Percentiles rank a stretch among this genome's conserved stretches.
Evolutionary conservation across 768 basidiomycete species (phyloP).

Genomic region (Boletus pseudopeckii): DNA sequence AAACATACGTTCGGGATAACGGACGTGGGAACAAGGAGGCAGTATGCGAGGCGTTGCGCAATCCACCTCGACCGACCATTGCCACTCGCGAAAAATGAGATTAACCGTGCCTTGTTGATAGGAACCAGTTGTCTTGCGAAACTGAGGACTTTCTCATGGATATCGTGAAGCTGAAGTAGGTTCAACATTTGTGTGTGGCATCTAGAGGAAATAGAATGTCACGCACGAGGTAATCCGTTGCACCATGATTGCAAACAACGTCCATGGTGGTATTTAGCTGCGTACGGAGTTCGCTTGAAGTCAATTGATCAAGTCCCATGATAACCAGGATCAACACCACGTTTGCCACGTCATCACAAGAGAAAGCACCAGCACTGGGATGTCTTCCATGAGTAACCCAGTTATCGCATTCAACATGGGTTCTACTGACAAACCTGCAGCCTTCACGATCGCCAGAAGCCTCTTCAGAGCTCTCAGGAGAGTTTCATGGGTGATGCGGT

Average conservation of each 20-base stretch:
- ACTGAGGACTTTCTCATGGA: conserved; percentile 45
- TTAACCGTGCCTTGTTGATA: conserved; percentile 46
- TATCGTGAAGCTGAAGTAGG: conserved; percentile 40
- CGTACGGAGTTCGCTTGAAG: conserved; percentile 40
- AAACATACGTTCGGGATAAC: conserved; percentile 13
- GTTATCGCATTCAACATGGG: neutral
- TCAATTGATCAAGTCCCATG: conserved; percentile 53
- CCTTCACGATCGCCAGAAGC: conserved; percentile 39
- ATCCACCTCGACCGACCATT: conserved; percentile 50
- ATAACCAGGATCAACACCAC: conserved; percentile 49
- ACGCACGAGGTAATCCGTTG: conserved; percentile 34
- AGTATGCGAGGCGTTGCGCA: conserved; percentile 55
- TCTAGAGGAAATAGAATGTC: neutral
- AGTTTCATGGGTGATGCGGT: conserved; percentile 13
- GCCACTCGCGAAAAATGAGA: conserved; percentile 51
- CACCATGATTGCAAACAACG: conserved; percentile 36
- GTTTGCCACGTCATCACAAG: conserved; percentile 44
- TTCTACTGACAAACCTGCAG: conserved; percentile 45
- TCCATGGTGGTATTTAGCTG: conserved; percentile 50
- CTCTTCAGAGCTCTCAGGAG: conserved; percentile 38
- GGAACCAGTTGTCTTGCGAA: conserved; percentile 41
- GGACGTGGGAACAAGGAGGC: conserved; percentile 15
- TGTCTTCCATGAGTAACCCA: neutral
- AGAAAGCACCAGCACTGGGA: conserved; percentile 32
- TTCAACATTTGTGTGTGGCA: neutral